Conservation (phyloP, 2,329 filamentous ascomycete genomes). For the Purpureocillium lavendulum region DNA sequence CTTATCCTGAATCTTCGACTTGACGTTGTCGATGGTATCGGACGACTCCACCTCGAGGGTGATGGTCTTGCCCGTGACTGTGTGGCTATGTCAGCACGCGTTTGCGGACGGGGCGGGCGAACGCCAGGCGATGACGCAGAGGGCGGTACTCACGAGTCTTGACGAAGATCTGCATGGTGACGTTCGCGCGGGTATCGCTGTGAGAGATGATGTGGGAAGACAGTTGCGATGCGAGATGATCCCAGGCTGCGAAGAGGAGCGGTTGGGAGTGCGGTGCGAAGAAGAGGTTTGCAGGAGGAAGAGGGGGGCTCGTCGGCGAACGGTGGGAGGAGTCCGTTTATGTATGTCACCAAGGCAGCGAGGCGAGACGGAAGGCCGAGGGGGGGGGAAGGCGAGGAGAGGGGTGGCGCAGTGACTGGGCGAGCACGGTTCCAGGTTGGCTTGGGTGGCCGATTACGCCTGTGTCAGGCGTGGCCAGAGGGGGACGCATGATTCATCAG, state of each 20-base stretch:
- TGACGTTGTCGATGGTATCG: conserved; percentile 95
- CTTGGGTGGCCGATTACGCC: conserved; percentile 11
- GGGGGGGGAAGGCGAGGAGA: conserved; percentile 14
- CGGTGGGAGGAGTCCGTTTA: conserved; percentile 19
- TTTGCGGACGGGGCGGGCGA: neutral
- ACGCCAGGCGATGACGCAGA: neutral
- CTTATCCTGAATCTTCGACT: conserved; percentile 98
- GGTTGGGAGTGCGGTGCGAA: conserved; percentile 4
- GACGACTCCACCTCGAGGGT: conserved; percentile 69
- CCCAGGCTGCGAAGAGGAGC: conserved; percentile 5
- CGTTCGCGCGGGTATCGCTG: conserved; percentile 19
- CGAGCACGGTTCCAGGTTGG: neutral
- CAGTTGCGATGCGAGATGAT: conserved; percentile 3
- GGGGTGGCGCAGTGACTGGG: conserved; percentile 4
- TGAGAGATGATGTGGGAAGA: conserved; percentile 11
- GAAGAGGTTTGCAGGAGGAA: conserved; percentile 10
- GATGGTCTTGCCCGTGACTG: conserved; percentile 16
- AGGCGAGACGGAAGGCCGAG: conserved; percentile 7
- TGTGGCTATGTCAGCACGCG: neutral
- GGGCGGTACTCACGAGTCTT: conserved; percentile 69
- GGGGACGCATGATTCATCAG: conserved; percentile 27
- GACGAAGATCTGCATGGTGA: conserved; percentile 93
- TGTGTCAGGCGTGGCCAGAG: conserved; percentile 8
- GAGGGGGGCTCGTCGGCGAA: conserved; percentile 6
- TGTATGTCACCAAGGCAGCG: conserved; percentile 9